Percentiles rank a stretch among this genome's conserved stretches.
Evolutionary conservation across 2,329 filamentous ascomycete species (phyloP).

Genomic region (Clonostachys solani): DNA sequence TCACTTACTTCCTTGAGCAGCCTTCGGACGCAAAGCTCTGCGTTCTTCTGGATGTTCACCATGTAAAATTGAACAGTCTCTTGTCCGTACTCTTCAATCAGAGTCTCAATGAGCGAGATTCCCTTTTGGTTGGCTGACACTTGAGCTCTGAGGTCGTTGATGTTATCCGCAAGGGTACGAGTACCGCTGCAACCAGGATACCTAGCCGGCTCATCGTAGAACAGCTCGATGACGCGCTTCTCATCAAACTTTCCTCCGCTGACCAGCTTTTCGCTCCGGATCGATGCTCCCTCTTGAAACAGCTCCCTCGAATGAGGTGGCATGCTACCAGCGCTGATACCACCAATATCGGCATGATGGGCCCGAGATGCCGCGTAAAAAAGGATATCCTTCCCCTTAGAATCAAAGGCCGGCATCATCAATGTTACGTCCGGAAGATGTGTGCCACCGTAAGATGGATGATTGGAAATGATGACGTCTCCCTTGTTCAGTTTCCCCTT

Average conservation of each 20-base stretch:
- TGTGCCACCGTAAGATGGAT: constrained; percentile 78
- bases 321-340: constrained; percentile 78
- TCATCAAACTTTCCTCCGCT: constrained; percentile 76
- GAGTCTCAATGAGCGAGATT: constrained; percentile 70
- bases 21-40: constrained; percentile 68
- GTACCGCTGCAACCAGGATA: constrained; percentile 76
- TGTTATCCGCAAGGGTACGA: constrained; percentile 72
- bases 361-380: constrained; percentile 80
- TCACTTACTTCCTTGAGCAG: constrained; percentile 68
- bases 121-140: constrained; percentile 83
- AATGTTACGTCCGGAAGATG: constrained; percentile 81
- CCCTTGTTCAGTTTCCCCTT: constrained; percentile 71
- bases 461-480: constrained; percentile 80
- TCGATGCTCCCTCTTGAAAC: constrained; percentile 59
- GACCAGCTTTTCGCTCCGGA: constrained; percentile 66
- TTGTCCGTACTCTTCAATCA: constrained; percentile 76
- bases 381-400: constrained; percentile 61
- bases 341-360: constrained; percentile 83
- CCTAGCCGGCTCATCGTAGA: constrained; percentile 70
- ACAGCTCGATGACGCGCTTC: constrained; percentile 65
- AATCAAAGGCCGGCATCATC: constrained; percentile 72
- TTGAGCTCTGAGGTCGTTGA: constrained; percentile 80
- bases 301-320: constrained; percentile 66
- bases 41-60: constrained; percentile 75
- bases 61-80: constrained; percentile 81